Evolutionary conservation across 2,329 filamentous ascomycete species (phyloP), one percentile per base, ranked within the genome.

Genomic region (Leptographium procerum): DNA sequence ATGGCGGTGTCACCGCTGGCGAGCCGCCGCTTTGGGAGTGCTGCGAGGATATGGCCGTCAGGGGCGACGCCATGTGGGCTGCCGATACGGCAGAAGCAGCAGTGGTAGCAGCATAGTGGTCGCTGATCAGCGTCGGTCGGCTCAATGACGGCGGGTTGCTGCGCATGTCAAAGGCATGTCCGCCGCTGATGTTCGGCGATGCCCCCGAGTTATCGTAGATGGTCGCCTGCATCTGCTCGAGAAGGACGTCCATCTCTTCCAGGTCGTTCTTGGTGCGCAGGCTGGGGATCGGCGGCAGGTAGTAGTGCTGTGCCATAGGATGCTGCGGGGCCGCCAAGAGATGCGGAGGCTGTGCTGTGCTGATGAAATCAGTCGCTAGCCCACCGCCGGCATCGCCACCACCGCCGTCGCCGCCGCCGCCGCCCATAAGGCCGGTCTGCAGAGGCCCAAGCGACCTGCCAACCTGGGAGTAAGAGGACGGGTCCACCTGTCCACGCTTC

Each of bases 151-250:
- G 69, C 54, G 65, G 64, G 66, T 80, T 75, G 67, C 80, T 75
- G 63, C 83, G 81, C 71, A 81, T 77, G 64, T 78, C 79, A 57
- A 81, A 75, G 40, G 68, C 69, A 66, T 90, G 86, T 62, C 91
- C 84, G 65, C 88, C 87, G 60, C 95, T 82, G 59, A 89, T 88
- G 50, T 87, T 86, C 2, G 89, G 89, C 34, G 90, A 86, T 55
- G 91, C 86, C 66, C 85, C 89, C 58, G 91, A 86, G 70, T 87
- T 95, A 74, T 97, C 94, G 69, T 97, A 97, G 54, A 97, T 90
- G 52, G 92, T 96, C 63, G 87, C 86, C 73, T 96, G 91, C 79
- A 97, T 92, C 73, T 96, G 90, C 73, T 96, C 91, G 58, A 99
- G 82, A 71, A 97, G 89, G 68, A 91, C 88, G 71, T 97, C 94